Evolutionary conservation across 2,329 filamentous ascomycete species (phyloP), one percentile per base, ranked within the genome.

Genomic region (Aspergillus versicolor): DNA sequence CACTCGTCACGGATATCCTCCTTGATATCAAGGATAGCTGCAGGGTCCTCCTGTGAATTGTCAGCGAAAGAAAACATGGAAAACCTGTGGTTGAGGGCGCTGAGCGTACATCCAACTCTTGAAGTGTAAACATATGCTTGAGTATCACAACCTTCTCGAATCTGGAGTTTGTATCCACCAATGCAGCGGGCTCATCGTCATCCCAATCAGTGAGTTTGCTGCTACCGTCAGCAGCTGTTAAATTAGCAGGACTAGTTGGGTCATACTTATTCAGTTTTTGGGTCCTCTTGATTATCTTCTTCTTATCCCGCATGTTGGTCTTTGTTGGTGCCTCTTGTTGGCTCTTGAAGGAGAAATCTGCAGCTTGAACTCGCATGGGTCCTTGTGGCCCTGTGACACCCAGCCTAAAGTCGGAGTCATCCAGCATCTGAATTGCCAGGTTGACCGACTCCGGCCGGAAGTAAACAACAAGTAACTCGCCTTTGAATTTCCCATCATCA

Each of bases 191-290:
- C 54, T 93, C 88, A 70, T 97, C 92, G 68, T 97, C 93, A 68
- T 91, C 90, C 94, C 94, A 99, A 73, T 97, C 92, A 3, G 92
- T 89, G 34, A 97, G 84, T 76, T 93, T 92, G 48, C 91, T 93
- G 67, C 9, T 37, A 12, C 32, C 1, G 8, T 37, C 7, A 54
- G 40, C 22, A 17, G n/a, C 24, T 32, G 9, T 45, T 17, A 21
- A 13, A 27, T n/a, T 19, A 38, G 8, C 8, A 24, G 27, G 13
- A 41, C 9, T 13, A 37, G 30, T 19, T 54, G n/a, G 32, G 65
- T 9, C 77, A 54, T 68, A 84, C 83, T 74, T 81, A 63, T 93
- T 91, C 66, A 97, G 81, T 72, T 93, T 94, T 73, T 96, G 90
- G 0, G 91, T 93, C 75, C 92, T 92, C 74, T 87, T 89, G 71